Base-by-base conservation (phyloP, 257 asterid genomes). In the Forsythia suspensa region DNA sequence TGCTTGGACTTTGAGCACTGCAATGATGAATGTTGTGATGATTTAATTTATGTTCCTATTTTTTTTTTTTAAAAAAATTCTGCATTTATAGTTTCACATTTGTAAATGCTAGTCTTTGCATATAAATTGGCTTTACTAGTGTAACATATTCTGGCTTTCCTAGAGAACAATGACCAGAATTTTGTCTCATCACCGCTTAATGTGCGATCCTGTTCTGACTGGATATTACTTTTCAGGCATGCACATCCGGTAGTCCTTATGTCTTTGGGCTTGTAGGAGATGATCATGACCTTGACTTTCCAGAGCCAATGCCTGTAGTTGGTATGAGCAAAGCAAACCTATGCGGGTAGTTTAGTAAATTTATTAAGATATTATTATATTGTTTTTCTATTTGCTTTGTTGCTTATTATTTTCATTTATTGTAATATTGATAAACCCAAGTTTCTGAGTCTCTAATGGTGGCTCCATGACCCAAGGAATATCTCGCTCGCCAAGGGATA, bases 221-320 rank as follows among this genome's bases (percentile, higher is more conserved):
- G 71, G 37, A 51, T 44, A 3, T 74, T 39, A 72, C 44, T 72
- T 82, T 88, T 82, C 91, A 93, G 99, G 89, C 99, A 95, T 88
- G 99, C 99, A 70, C 96, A 91, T 86, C 99, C 99, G 66, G 99
- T 74, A 93, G 91, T 88, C 99, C 99, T 51, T 95, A 95, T 82
- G 97, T 95, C 74, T 93, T 93, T 89, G 99, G 99, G 76, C 98
- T 93, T 67, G 96, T 92, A 77, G 98, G 91, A 83, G 99, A 86
- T 82, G 95, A 93, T 74, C 94, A 86, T 43, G 97, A 95, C 85
- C 89, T 95, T 61, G 96, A 95, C 74, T 95, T 95, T 84, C 99
- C 99, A 21, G 99, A 95, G 76, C 98, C 99, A 29, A 95, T 93
- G 99, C 99, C 96, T 20, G 92, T 95, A 72, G 87, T 95, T 80